Conservation (phyloP, 2,329 filamentous ascomycete species). For the Calonectria montana region DNA sequence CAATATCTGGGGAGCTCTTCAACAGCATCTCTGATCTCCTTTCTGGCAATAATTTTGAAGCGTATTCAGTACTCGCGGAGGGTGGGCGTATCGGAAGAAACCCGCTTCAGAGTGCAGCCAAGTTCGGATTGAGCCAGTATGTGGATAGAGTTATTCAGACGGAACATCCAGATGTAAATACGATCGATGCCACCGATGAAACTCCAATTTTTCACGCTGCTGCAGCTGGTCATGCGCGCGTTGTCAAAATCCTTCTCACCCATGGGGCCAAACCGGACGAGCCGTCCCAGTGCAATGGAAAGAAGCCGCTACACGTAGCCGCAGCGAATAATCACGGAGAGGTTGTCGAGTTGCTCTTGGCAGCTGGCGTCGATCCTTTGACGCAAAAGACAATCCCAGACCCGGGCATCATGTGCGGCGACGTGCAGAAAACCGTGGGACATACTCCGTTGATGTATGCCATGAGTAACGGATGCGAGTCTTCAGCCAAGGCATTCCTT, state of each 20-base stretch:
- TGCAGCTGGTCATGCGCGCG: constrained; percentile 28
- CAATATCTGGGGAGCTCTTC: background rate
- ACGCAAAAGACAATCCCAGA: background rate
- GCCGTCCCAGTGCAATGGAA: constrained; percentile 35
- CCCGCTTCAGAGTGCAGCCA: background rate
- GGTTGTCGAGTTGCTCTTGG: background rate
- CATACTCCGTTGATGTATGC: constrained; percentile 47
- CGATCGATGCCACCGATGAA: background rate
- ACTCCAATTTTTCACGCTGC: constrained; percentile 39
- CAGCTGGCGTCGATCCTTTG: background rate
- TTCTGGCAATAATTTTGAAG: background rate
- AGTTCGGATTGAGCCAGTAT: background rate
- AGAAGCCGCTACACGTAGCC: background rate
- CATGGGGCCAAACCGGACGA: constrained; percentile 41
- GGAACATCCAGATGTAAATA: background rate
- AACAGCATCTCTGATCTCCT: background rate
- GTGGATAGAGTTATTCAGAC: background rate
- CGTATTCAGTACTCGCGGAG: background rate
- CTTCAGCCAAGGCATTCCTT: constrained; percentile 43
- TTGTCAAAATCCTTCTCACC: constrained; percentile 33
- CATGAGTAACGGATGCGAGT: constrained; percentile 40
- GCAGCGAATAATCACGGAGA: background rate
- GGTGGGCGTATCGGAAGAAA: background rate
- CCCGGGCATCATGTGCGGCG: constrained; percentile 23
- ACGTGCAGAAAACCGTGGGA: constrained; percentile 26